Evolutionary conservation across 306 rosid species (phyloP).

Genomic region (Potentilla sterilis): DNA sequence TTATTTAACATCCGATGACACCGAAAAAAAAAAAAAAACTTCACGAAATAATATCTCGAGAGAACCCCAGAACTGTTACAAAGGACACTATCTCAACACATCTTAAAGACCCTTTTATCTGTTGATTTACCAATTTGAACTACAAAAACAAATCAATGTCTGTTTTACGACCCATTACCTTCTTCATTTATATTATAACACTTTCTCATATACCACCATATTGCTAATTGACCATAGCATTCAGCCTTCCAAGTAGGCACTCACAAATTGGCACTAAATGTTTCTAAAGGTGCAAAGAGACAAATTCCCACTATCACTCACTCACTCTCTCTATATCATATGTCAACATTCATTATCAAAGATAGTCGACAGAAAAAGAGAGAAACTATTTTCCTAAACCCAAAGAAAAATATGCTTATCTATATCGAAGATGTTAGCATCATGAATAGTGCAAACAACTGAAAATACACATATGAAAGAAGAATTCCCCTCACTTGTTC

Average conservation of each 20-base stretch:
- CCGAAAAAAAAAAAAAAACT: background rate
- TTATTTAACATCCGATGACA: background rate
- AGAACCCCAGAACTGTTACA: background rate
- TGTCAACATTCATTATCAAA: background rate
- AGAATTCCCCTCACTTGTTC: conserved; percentile 48
- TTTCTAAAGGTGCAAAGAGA: background rate
- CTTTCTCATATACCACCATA: background rate
- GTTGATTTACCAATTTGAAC: background rate
- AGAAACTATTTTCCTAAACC: background rate
- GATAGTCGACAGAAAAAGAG: background rate
- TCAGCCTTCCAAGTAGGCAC: background rate
- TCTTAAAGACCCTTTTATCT: background rate
- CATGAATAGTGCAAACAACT: background rate
- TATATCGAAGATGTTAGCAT: background rate
- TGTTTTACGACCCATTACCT: background rate
- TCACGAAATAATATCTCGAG: background rate
- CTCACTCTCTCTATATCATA: background rate
- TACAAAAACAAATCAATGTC: background rate
- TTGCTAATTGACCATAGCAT: background rate
- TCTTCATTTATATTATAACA: background rate
- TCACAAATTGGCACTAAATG: background rate
- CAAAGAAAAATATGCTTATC: background rate
- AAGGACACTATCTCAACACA: background rate
- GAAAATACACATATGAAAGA: background rate
- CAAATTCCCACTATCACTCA: background rate